These are phyloP conservation scores for Pichia gijzeniarum DNA, from an alignment of 805 yeast species.

Conservation along the genomic window DNA sequence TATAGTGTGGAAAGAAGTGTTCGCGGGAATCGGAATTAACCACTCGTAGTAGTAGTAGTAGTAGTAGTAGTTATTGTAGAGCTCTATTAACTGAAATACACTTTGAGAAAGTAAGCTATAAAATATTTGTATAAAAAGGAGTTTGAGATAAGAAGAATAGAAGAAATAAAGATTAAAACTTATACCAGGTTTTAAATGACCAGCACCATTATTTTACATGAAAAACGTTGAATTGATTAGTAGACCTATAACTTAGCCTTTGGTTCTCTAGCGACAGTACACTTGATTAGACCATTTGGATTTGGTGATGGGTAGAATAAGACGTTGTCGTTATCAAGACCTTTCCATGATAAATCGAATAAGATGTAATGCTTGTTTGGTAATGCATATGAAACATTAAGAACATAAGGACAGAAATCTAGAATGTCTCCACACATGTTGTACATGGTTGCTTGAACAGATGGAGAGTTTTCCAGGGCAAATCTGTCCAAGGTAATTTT, in stretches of 20 bases:
- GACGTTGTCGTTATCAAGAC: conserved; percentile 71
- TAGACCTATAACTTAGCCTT: conserved; percentile 45
- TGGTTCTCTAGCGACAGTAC: conserved; percentile 68
- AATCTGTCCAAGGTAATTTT: conserved; percentile 66
- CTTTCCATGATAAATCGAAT: conserved; percentile 79
- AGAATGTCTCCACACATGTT: conserved; percentile 79
- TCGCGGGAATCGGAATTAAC: background rate
- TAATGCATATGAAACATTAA: conserved; percentile 62
- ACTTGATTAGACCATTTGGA: conserved; percentile 88
- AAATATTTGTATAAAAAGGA: background rate
- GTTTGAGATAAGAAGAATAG: background rate
- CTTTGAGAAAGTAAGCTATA: too few species aligned
- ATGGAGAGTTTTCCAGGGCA: conserved; percentile 84
- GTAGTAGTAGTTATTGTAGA: too few species aligned
- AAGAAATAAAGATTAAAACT: background rate
- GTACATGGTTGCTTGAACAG: conserved; percentile 96
- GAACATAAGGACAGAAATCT: conserved; percentile 47
- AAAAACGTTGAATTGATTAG: background rate
- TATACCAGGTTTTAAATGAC: conserved; percentile 12
- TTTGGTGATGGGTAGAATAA: conserved; percentile 86
- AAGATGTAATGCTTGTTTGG: conserved; percentile 92
- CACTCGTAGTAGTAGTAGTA: background rate
- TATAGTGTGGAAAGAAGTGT: background rate
- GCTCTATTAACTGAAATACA: too few species aligned
- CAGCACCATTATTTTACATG: conserved; percentile 10